A percentile compares a stretch with the other conserved stretches of the same genome.
These are phyloP conservation scores for Diutina neorugosa DNA, from an alignment of 1,139 yeast genomes.

Conservation along the genomic window DNA sequence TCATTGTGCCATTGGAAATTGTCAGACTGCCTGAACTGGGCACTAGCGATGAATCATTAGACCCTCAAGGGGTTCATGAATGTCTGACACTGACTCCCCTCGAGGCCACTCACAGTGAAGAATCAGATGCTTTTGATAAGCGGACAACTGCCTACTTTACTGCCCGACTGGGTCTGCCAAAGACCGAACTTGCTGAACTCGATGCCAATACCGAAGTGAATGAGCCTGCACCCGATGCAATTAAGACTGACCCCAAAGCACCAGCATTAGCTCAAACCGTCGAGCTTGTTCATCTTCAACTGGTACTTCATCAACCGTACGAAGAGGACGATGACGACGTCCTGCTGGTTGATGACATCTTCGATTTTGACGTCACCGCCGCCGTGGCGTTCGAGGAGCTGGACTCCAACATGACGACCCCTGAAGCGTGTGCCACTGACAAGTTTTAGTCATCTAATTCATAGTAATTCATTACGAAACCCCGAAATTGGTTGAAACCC, in stretches of 20 bases:
- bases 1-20: neutral
- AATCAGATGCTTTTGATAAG: neutral
- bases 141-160: neutral
- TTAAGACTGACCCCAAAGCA: neutral
- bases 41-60: neutral
- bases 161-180: neutral
- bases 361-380: constrained; percentile 1
- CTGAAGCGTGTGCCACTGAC: neutral
- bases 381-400: constrained; percentile 4
- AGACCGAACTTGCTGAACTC: neutral
- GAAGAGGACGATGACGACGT: constrained; percentile 1
- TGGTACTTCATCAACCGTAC: neutral
- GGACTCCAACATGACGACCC: constrained; percentile 4
- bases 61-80: neutral
- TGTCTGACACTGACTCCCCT: neutral
- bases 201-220: neutral
- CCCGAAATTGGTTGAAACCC: too few relatives aligned
- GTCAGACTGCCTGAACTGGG: neutral
- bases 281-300: neutral
- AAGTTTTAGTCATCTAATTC: neutral
- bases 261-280: neutral
- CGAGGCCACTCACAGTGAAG: neutral
- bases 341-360: neutral
- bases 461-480: neutral
- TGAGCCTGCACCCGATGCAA: neutral